phyloP scores from a whole-genome alignment of 2,329 filamentous ascomycete species.

The Ophiostoma perfectum region DNA sequence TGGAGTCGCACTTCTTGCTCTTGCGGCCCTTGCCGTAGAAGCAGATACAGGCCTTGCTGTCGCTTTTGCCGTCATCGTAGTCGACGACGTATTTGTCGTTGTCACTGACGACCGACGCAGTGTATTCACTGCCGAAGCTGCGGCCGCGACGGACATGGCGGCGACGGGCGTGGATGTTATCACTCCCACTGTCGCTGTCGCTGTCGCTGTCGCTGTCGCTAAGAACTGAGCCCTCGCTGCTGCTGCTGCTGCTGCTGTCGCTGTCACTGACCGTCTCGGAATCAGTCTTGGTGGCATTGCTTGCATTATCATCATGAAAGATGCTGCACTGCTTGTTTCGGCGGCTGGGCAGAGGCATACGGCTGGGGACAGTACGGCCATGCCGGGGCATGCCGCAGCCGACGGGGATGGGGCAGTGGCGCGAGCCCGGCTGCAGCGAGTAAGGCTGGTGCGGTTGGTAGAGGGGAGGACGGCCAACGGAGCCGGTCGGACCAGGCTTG shows the following conservation, averaged over 20 bases:
- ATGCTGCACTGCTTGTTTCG: not conserved
- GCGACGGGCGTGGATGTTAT: not conserved
- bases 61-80: not conserved
- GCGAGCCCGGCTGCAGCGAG: conserved; percentile 9
- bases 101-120: not conserved
- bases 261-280: not conserved
- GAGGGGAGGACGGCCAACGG: not conserved
- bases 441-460: conserved; percentile 12
- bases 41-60: not conserved
- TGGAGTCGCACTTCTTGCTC: not conserved
- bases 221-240: not conserved
- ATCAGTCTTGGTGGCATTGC: not conserved
- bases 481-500: not conserved
- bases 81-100: not conserved
- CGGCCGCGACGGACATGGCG: not conserved
- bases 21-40: not conserved
- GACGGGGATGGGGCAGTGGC: not conserved
- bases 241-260: not conserved
- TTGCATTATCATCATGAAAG: not conserved
- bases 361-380: not conserved
- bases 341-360: not conserved
- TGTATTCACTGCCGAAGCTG: not conserved
- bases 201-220: not conserved
- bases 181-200: not conserved
- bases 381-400: not conserved